Conservation (phyloP, 345 rosid species). For the Mangifera indica region DNA sequence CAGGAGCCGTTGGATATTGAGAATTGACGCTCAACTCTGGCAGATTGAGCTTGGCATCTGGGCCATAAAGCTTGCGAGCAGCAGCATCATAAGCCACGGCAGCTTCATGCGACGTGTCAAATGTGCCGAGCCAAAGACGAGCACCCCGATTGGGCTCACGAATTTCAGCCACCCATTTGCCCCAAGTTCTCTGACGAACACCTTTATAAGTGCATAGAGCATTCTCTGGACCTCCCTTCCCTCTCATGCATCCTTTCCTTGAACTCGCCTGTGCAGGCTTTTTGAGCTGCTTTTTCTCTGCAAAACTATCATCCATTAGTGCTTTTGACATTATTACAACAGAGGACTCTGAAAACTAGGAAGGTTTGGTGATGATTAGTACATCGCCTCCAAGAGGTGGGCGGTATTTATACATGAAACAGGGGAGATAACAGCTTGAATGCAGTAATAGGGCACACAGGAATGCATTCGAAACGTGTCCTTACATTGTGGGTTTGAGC, state of each 20-base stretch:
- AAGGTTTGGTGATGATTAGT: constrained; percentile 15
- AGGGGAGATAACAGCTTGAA: constrained; percentile 13
- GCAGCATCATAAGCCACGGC: constrained; percentile 90
- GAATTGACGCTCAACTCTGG: constrained; percentile 35
- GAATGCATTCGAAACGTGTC: constrained; percentile 47
- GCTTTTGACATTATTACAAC: constrained; percentile 23
- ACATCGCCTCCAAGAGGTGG: neutral
- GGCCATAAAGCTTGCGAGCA: constrained; percentile 82
- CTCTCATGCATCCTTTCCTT: constrained; percentile 96
- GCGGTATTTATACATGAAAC: constrained; percentile 17
- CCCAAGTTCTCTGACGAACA: constrained; percentile 98
- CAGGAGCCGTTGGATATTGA: constrained; percentile 5
- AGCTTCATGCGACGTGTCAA: constrained; percentile 79
- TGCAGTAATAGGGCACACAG: constrained; percentile 12
- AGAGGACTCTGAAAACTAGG: constrained; percentile 1
- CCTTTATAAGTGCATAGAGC: constrained; percentile 90
- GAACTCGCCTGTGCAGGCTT: constrained; percentile 78
- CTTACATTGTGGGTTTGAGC: constrained; percentile 10
- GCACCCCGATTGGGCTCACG: constrained; percentile 98
- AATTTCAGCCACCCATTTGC: constrained; percentile 99
- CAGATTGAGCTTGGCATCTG: constrained; percentile 77
- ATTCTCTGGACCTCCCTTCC: constrained; percentile 96
- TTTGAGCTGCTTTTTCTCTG: constrained; percentile 35
- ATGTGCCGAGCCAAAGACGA: constrained; percentile 98
- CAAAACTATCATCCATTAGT: constrained; percentile 29